Conservation (phyloP, 495 filamentous ascomycete genomes). For the Parmelia sp. region DNA sequence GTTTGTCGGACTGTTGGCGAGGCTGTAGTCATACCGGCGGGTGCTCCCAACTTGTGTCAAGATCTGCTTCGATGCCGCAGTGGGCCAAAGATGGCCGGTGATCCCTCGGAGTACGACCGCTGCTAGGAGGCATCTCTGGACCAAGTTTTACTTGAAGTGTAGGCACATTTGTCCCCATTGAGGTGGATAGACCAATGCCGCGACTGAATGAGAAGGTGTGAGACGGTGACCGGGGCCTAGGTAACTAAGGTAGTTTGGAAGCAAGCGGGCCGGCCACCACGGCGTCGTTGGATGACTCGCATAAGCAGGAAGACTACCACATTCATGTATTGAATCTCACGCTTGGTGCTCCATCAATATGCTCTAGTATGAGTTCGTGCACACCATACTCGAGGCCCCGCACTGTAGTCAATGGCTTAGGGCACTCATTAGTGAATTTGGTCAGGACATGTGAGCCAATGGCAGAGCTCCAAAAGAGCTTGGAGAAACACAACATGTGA, state of each 20-base stretch:
- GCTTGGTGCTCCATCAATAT: slow-evolving; percentile 15
- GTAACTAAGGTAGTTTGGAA: not conserved
- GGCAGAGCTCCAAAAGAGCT: not conserved
- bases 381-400: slow-evolving; percentile 3
- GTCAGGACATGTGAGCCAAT: not conserved
- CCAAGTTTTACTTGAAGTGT: not conserved
- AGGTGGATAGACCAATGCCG: not conserved
- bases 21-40: too few relatives aligned
- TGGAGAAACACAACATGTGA: slow-evolving; percentile 17
- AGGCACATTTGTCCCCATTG: not conserved
- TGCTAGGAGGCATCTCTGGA: slow-evolving; percentile 3
- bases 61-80: too few relatives aligned
- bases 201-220: too few relatives aligned
- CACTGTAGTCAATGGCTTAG: not conserved
- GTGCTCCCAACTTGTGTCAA: too few relatives aligned
- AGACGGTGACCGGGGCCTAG: not conserved
- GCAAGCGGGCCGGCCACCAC: not conserved
- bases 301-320: not conserved
- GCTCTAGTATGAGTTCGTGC: slow-evolving; percentile 4
- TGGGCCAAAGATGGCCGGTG: not conserved
- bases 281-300: not conserved
- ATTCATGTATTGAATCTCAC: not conserved
- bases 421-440: not conserved
- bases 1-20: too few relatives aligned
- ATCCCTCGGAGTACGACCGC: slow-evolving; percentile 10